Evolutionary conservation across 2,329 filamentous ascomycete species (phyloP), one percentile per base, ranked within the genome.

Genomic region (Trichocomaceae sp.): DNA sequence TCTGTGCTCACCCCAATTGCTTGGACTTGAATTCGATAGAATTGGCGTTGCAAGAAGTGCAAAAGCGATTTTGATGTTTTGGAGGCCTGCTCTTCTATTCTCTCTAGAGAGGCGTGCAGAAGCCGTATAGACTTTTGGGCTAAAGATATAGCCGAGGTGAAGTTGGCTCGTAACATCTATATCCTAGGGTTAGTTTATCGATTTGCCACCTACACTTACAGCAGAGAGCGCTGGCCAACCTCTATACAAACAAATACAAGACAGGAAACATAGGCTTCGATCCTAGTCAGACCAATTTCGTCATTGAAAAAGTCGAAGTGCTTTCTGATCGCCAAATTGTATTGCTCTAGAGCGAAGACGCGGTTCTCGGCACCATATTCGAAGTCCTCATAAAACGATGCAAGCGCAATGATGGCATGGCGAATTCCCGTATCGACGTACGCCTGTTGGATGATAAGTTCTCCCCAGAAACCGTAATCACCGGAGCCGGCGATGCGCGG

Each of bases 131-230:
- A 29, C 35, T 52, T 52, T 31, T 47, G 33, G 12, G 50, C 41
- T 15, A 52, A n/a, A 29, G 23, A 47, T 7, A 35, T 19, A 3
- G 50, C 50, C 8, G 50, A 37, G n/a, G 19, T 47, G 20, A 39
- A 52, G 31, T 52, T 52, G 22, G 50, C 41, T 7, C 50, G 50
- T 44, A 52, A 52, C 50, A 52, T 52, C 50, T 52, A 29, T 19
- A 17, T 8, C 35, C 7, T 39, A 26, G 23, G 23, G 5, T 39
- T 8, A 39, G 35, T 7, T 17, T 17, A 17, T n/a, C 17, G 13
- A 39, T 39, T 39, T 17, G 19, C 9, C 26, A 29, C 5, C 7
- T 10, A 8, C 5, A 29, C 26, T 8, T 5, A 39, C 4, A 39
- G 9, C 2, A 6, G 35, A 29, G 9, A 29, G 15, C 17, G 6